A percentile compares a stretch with the other conserved stretches of the same genome.
These are phyloP conservation scores for Pistacia vera DNA, from an alignment of 345 rosid species.

Conservation along the genomic window DNA sequence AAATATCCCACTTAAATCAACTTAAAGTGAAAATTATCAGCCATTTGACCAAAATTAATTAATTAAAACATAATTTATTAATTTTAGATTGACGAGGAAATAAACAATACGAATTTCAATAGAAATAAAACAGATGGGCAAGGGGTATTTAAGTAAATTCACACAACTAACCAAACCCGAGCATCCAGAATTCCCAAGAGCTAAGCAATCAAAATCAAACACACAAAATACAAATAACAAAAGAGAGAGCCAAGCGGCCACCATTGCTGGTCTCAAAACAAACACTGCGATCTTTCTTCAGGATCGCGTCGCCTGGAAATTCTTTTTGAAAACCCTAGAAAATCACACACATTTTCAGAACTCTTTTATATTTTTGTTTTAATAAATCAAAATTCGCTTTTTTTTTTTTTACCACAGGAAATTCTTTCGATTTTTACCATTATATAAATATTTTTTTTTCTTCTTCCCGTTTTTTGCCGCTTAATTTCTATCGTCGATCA, in stretches of 20 bases:
- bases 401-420: background rate
- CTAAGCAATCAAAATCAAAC: slow-evolving; percentile 5
- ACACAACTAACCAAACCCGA: background rate
- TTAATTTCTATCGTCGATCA: background rate
- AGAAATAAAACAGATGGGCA: background rate
- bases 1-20: too few relatives aligned
- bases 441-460: background rate
- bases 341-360: slow-evolving; percentile 7
- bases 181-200: slow-evolving; percentile 12
- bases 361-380: background rate
- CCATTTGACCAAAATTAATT: too few relatives aligned
- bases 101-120: too few relatives aligned
- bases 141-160: slow-evolving; percentile 7
- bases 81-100: too few relatives aligned
- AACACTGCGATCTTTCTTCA: background rate
- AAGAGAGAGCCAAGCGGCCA: background rate
- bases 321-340: background rate
- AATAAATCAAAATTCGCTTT: background rate
- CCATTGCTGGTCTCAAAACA: slow-evolving; percentile 1
- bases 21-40: too few relatives aligned
- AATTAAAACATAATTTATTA: too few relatives aligned
- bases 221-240: background rate
- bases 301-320: background rate
- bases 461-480: background rate
- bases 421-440: too few relatives aligned